Evolutionary conservation across 345 rosid species (phyloP).

Genomic region (Pugionium dolabratum): DNA sequence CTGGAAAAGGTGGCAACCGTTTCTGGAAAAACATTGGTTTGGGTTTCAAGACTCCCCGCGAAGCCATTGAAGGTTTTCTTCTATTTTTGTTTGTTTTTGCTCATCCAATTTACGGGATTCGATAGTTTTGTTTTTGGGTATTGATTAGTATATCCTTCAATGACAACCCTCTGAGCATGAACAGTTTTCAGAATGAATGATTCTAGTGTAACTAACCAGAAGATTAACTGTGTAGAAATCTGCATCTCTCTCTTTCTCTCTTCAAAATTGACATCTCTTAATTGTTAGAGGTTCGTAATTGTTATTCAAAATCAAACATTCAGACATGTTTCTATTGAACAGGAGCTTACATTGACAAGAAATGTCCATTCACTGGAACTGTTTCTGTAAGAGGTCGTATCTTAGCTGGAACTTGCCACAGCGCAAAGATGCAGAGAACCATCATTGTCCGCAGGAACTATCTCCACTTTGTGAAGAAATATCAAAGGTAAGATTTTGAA

Average conservation of each 20-base stretch:
- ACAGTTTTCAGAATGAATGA: too few relatives aligned
- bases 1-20: conserved; percentile 95
- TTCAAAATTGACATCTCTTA: background rate
- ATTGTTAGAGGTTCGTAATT: too few relatives aligned
- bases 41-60: too few relatives aligned
- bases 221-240: background rate
- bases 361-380: conserved; percentile 87
- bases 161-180: too few relatives aligned
- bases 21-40: conserved; percentile 66
- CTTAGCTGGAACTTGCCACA: conserved; percentile 87
- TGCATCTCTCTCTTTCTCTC: background rate
- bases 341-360: conserved; percentile 85
- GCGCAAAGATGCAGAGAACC: conserved; percentile 91
- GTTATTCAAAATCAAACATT: too few relatives aligned
- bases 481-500: conserved; percentile 58
- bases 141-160: too few relatives aligned
- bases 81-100: background rate
- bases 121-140: too few relatives aligned
- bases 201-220: too few relatives aligned
- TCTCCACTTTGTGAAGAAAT: conserved; percentile 86
- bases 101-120: too few relatives aligned
- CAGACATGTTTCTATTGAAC: background rate
- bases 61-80: conserved; percentile 55
- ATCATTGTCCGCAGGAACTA: conserved; percentile 88
- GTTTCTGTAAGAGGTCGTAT: conserved; percentile 39